These are phyloP conservation scores for Candida namnaoensis DNA, from an alignment of 805 yeast genomes.

Conservation along the genomic window DNA sequence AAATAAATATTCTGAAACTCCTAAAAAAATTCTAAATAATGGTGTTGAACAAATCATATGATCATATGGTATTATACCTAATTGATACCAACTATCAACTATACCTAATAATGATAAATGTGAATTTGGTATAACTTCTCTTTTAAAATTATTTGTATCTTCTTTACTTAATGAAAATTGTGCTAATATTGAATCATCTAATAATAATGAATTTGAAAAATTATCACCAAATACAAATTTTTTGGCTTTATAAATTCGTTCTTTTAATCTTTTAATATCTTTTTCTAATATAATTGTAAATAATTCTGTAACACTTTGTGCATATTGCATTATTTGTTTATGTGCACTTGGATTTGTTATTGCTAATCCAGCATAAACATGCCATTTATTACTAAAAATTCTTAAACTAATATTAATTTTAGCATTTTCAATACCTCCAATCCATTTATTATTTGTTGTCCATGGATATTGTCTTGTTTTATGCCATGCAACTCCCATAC, in stretches of 20 bases:
- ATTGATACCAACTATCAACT: constrained; percentile 86
- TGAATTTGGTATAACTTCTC: constrained; percentile 64
- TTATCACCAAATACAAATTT: constrained; percentile 69
- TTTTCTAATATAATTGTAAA: constrained; percentile 78
- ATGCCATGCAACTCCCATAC: constrained; percentile 97
- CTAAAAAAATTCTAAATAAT: constrained; percentile 78
- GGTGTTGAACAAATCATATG: constrained; percentile 98
- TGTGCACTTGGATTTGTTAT: constrained; percentile 95
- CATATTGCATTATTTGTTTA: constrained; percentile 81
- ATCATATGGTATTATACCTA: constrained; percentile 87
- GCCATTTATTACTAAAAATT: constrained; percentile 93
- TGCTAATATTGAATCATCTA: constrained; percentile 74
- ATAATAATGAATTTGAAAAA: constrained; percentile 34
- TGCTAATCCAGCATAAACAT: constrained; percentile 95
- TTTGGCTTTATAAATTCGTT: constrained; percentile 58
- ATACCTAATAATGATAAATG: constrained; percentile 85
- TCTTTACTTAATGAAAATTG: constrained; percentile 68
- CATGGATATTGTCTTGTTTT: constrained; percentile 81
- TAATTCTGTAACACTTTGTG: constrained; percentile 74
- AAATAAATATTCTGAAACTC: constrained; percentile 88
- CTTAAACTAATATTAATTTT: constrained; percentile 88
- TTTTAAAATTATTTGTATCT: constrained; percentile 33
- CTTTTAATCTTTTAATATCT: constrained; percentile 44
- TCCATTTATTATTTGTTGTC: constrained; percentile 77
- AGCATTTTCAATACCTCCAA: constrained; percentile 94